Conservation (phyloP, 1,284 basidiomycete species). For the Marasmius fiardii region DNA sequence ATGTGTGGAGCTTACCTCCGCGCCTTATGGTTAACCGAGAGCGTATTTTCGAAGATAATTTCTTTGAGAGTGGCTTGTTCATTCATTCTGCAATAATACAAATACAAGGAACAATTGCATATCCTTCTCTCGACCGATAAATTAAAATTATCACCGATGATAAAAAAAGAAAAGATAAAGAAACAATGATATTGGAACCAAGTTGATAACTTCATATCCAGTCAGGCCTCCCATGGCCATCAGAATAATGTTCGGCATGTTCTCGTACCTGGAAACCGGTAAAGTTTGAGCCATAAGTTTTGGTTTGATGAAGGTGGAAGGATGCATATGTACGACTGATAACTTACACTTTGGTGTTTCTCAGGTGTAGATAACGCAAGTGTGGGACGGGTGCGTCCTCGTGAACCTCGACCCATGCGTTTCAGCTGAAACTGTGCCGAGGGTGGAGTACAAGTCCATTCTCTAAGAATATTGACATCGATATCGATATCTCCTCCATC, state of each 20-base stretch:
- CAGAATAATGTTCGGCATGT: too few relatives aligned
- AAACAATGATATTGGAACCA: too few relatives aligned
- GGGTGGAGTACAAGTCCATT: not conserved
- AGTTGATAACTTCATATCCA: too few relatives aligned
- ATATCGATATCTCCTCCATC: slow-evolving; percentile 1
- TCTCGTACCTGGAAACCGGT: too few relatives aligned
- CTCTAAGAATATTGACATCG: not conserved
- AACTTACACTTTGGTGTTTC: not conserved
- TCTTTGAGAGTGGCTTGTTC: not conserved
- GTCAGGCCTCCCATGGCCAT: too few relatives aligned
- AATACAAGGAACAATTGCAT: not conserved
- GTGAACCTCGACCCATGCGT: slow-evolving; percentile 1
- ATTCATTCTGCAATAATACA: not conserved
- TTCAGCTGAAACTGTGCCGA: not conserved
- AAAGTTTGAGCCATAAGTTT: not conserved
- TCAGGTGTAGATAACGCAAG: not conserved
- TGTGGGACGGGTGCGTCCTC: not conserved
- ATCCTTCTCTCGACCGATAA: not conserved
- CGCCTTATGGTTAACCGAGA: too few relatives aligned
- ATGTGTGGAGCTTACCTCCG: too few relatives aligned
- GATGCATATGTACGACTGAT: too few relatives aligned
- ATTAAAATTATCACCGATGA: not conserved
- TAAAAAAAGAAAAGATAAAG: not conserved
- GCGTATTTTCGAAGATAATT: too few relatives aligned
- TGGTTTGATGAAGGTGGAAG: not conserved